A percentile compares a stretch with the other conserved stretches of the same genome.
Evolutionary conservation across 768 basidiomycete genomes (phyloP).

Genomic region (Cystobasidium ongulense): DNA sequence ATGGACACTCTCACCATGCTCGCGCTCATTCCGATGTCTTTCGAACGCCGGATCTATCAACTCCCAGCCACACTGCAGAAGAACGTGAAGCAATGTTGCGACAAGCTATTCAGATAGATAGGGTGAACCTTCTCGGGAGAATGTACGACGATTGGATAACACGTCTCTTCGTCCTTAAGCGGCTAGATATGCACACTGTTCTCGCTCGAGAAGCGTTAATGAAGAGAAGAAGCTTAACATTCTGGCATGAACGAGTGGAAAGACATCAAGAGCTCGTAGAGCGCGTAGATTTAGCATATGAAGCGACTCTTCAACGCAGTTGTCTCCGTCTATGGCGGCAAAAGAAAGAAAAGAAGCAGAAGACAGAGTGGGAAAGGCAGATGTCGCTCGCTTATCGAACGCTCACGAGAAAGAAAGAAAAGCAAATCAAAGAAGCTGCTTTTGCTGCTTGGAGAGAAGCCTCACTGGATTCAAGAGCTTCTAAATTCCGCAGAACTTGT

Average conservation of each 20-base stretch:
- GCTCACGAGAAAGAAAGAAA: background rate
- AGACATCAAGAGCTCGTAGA: background rate
- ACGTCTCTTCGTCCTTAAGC: background rate
- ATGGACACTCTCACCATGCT: background rate
- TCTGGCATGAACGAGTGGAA: conserved; percentile 12
- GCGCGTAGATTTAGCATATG: background rate
- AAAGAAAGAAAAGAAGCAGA: background rate
- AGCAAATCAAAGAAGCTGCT: conserved; percentile 3
- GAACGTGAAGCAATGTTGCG: background rate
- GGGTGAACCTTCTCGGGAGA: background rate
- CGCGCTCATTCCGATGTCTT: background rate
- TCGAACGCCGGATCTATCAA: background rate
- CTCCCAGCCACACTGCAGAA: background rate
- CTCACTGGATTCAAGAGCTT: background rate
- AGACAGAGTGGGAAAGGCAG: conserved; percentile 12
- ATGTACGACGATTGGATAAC: conserved; percentile 3
- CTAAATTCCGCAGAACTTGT: background rate
- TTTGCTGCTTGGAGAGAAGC: conserved; percentile 4
- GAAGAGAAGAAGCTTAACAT: background rate
- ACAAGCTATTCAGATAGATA: conserved; percentile 3
- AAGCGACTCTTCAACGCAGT: background rate
- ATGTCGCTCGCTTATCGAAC: conserved; percentile 1
- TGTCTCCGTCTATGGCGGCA: background rate
- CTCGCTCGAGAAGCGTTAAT: conserved; percentile 12
- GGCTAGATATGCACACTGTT: conserved; percentile 5